These are phyloP conservation scores for Arthrobotrys musiformis DNA, from an alignment of 2,329 filamentous ascomycete species.

Conservation along the genomic window DNA sequence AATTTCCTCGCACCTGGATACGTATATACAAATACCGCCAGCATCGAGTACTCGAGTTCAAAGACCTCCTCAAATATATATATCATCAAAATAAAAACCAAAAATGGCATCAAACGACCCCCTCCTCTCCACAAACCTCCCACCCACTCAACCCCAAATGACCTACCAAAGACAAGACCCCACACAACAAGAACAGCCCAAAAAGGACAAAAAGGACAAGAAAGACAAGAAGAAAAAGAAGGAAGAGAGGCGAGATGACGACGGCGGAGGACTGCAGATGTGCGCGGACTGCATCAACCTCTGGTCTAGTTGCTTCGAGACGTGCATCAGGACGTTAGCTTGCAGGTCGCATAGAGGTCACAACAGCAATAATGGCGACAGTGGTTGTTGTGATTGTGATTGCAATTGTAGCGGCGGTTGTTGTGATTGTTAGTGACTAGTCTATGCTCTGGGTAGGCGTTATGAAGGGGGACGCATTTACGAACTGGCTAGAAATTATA, in stretches of 20 bases:
- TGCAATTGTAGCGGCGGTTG: neutral
- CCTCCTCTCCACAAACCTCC: neutral
- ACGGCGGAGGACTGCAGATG: neutral
- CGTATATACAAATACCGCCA: too few species aligned
- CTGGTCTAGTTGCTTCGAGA: neutral
- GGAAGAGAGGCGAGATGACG: neutral
- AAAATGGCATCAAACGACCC: neutral
- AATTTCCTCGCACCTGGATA: too few species aligned
- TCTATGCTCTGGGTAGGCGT: neutral
- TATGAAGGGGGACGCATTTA: too few species aligned
- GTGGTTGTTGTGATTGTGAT: neutral
- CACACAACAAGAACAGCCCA: neutral
- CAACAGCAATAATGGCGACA: neutral
- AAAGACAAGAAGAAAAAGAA: slow-evolving; percentile 14
- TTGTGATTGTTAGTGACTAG: neutral
- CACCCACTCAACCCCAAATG: slow-evolving; percentile 5
- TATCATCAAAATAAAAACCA: neutral
- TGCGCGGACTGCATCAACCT: neutral
- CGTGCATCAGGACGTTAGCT: neutral
- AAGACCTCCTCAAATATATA: slow-evolving; percentile 1
- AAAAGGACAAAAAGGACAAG: neutral
- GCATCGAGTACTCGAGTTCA: too few species aligned
- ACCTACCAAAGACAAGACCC: slow-evolving; percentile 23
- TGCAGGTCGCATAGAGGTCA: neutral
- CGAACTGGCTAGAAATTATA: too few species aligned